phyloP scores from a whole-genome alignment of 768 basidiomycete species.

The Epithele typhae region DNA sequence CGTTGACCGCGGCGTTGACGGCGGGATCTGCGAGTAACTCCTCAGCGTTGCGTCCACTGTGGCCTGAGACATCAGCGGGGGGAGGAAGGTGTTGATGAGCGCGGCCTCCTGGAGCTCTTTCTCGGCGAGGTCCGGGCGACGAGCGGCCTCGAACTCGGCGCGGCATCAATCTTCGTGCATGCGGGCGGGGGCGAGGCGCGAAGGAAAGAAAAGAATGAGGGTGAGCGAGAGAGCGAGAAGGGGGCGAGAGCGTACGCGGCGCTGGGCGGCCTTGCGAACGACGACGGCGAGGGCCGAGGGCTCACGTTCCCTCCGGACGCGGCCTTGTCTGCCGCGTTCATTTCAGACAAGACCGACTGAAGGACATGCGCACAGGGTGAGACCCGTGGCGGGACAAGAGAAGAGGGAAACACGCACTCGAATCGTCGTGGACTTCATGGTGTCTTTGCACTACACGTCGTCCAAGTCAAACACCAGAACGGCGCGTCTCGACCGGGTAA shows the following conservation, averaged over 20 bases:
- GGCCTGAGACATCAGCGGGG: constrained; percentile 51
- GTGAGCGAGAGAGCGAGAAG: too few relatives aligned
- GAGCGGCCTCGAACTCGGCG: constrained; percentile 48
- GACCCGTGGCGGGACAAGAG: not conserved
- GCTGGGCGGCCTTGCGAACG: constrained; percentile 52
- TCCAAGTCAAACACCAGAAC: too few relatives aligned
- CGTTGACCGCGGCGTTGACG: constrained; percentile 19
- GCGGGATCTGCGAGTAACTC: constrained; percentile 34
- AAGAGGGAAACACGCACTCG: constrained; percentile 22
- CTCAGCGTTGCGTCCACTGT: constrained; percentile 52
- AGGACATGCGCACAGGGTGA: not conserved
- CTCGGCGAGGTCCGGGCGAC: constrained; percentile 60
- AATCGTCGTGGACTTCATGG: constrained; percentile 54
- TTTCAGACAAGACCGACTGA: constrained; percentile 70
- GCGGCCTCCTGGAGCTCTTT: constrained; percentile 57
- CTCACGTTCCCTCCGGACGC: constrained; percentile 38
- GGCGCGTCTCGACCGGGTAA: not conserved
- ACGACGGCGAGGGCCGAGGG: constrained; percentile 47
- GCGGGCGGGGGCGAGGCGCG: not conserved
- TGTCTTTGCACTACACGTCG: constrained; percentile 45
- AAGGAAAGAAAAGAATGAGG: constrained; percentile 2
- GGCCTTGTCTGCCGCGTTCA: constrained; percentile 63
- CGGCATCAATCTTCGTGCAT: constrained; percentile 51
- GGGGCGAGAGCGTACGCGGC: constrained; percentile 46
- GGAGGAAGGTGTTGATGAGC: constrained; percentile 51